Evolutionary conservation across 116 monocot genomes (phyloP), one percentile per base, ranked within the genome.

Genomic region (Cymodocea nodosa): DNA sequence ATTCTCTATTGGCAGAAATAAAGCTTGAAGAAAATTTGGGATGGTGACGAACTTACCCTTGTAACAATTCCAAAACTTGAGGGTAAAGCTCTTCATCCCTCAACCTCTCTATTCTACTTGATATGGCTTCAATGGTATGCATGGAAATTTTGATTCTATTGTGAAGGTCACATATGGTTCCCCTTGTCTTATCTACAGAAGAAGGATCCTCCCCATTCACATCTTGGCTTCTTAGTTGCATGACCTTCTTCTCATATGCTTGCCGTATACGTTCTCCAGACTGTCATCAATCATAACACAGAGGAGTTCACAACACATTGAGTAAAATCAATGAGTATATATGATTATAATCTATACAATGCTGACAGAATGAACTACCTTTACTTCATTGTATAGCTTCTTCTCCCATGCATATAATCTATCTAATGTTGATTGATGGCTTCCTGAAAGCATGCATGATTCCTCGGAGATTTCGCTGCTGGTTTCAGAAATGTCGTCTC

Each of bases 361-460:
- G 22, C 18, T 17, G 49, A 23, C 18, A 48, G 12, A 63, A n/a
- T 2, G 36, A 63, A 39, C 17, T 17, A 98, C 98, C 98, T 92
- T 98, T 17, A 98, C 98, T 84, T 98, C 92, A 51, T 89, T 75
- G 63, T 89, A 98, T 65, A 98, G 74, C 70, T 98, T 98, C 79
- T 92, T 98, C 74, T 98, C 98, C 98, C 98, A 98, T 51, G 79
- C 79, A 76, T 92, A 98, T 9, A 98, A 55, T 70, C 89, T 80
- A 65, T 89, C 98, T 59, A 98, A 65, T 63, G 98, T 98, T 18
- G 92, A 86, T 23, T 92, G 86, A 59, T 98, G 98, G 56, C 92
- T 89, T 34, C 83, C 86, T 25, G 92, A 92, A 59, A 85, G 59
- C 83, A 84, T 79, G 64, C 78, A 81, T 16, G 81, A 82, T 22